Base-by-base conservation (phyloP, 352 stramenopile genomes). In the Phytophthora uliginosa region DNA sequence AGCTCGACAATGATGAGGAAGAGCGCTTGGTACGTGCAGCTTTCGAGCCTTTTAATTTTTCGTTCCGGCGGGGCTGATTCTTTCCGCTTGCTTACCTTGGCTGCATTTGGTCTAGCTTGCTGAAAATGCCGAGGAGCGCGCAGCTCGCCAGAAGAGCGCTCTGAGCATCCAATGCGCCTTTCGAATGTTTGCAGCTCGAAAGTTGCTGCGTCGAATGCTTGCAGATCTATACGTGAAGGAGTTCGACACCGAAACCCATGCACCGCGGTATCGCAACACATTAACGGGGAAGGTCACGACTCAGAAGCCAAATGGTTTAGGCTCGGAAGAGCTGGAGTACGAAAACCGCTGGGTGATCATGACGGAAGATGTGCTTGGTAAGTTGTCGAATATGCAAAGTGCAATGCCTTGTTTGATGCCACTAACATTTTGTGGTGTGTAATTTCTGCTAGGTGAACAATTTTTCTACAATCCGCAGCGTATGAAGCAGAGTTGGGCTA, bases 401-500 rank as follows among this genome's bases (percentile, higher is more conserved):
- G 24, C 7, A 70, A 57, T 8, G 13, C 70, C 24, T 64, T 50
- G 31, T 66, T 59, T 18, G n/a, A 7, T 20, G 40, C 17, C 52
- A 56, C 40, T 64, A 57, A 73, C 57, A 63, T 55, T 50, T 74
- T 22, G 40, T 62, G 63, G 53, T 57, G 52, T 59, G 57, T 45
- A 45, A 36, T 57, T 45, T 67, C 38, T 66, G 33, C 28, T 60
- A 92, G 84, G 71, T 31, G 82, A 90, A 42, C 59, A 59, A n/a
- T 92, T 84, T 74, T 95, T 88, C 66, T 95, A 90, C 78, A 87
- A 94, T 55, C 83, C 85, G 15, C 74, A 57, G 62, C 67, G 34
- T 28, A 88, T 89, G 76, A 60, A 69, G 7, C 86, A 94, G 61
- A 84, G 65, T 48, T 95, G 88, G 86, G 71, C 86, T 15, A 75